Base-by-base conservation (phyloP, 139 green algal species). In the Coelastrella sp. region DNA sequence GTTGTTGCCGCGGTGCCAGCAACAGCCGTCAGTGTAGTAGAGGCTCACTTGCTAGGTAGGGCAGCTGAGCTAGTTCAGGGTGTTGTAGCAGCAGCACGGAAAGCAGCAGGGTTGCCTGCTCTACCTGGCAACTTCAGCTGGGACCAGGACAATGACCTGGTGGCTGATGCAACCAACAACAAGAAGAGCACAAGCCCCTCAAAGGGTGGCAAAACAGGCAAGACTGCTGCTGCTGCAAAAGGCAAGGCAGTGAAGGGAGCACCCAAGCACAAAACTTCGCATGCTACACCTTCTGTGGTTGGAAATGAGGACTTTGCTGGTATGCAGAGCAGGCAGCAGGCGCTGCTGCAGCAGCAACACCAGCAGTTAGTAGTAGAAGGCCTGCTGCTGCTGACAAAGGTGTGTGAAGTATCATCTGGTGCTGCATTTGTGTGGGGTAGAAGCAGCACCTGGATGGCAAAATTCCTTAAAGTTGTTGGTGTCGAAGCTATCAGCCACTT, bases 21-120 rank as follows among this genome's bases (percentile, higher is more conserved):
- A 89, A 12, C 65, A 6, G 10, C 80, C 24, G 65, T 5, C 17
- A 81, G 61, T 57, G 73, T 78, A 57, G 57, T 93, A 19, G 93
- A 95, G 84, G 11, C 63, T 7, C 19, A n/a, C 25, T 89, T 95
- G 80, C 88, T 95, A 70, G 90, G 92, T 35, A 65, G 27, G 27
- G 91, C 93, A 58, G 87, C 76, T 10, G 6, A 14, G 66, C 91
- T 93, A 35, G 61, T 95, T 57, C 79, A 81, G 9, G 57, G 65
- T 20, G 89, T 90, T 4, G 24, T 93, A 66, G 85, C 49, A 75
- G 74, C n/a, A 61, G 79, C 63, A 57, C 60, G n/a, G 4, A 80
- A 35, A 63, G 35, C 65, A 27, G 78, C 63, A 20, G 76, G 56
- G 17, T 24, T 24, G 57, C n/a, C 60, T 20, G 61, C 63, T 61